These are phyloP conservation scores for Cystofilobasidium capitatum DNA, from an alignment of 768 basidiomycete species.

Conservation along the genomic window DNA sequence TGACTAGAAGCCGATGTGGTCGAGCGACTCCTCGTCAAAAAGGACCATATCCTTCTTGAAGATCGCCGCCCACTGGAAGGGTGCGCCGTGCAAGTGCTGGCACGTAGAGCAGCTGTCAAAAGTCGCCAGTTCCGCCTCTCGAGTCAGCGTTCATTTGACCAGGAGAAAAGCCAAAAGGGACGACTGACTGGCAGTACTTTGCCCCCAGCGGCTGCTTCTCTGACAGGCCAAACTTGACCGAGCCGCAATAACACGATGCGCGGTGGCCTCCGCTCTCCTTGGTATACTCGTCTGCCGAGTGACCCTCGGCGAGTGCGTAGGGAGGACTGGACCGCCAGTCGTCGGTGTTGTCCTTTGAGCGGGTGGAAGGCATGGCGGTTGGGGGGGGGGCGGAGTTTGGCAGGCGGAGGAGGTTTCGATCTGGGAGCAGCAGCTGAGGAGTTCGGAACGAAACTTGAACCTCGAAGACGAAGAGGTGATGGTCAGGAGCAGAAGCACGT, in stretches of 20 bases:
- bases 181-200: background rate
- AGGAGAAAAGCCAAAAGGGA: background rate
- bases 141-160: background rate
- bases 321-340: background rate
- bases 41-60: background rate
- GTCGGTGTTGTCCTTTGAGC: background rate
- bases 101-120: background rate
- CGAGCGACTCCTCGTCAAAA: constrained; percentile 3
- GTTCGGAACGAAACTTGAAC: too few species aligned
- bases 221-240: constrained; percentile 1
- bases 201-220: background rate
- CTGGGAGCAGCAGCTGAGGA: background rate
- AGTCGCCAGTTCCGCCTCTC: background rate
- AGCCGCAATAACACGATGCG: constrained; percentile 3
- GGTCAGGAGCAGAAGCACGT: too few species aligned
- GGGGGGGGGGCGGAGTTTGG: background rate
- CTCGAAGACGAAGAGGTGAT: too few species aligned
- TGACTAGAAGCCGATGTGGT: constrained; percentile 8
- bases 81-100: constrained; percentile 14
- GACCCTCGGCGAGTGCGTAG: constrained; percentile 1
- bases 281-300: background rate
- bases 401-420: background rate
- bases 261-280: constrained; percentile 1
- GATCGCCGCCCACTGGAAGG: constrained; percentile 11
- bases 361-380: background rate